phyloP scores from a whole-genome alignment of 2,329 filamentous ascomycete genomes.

The Blastomyces silverae region DNA sequence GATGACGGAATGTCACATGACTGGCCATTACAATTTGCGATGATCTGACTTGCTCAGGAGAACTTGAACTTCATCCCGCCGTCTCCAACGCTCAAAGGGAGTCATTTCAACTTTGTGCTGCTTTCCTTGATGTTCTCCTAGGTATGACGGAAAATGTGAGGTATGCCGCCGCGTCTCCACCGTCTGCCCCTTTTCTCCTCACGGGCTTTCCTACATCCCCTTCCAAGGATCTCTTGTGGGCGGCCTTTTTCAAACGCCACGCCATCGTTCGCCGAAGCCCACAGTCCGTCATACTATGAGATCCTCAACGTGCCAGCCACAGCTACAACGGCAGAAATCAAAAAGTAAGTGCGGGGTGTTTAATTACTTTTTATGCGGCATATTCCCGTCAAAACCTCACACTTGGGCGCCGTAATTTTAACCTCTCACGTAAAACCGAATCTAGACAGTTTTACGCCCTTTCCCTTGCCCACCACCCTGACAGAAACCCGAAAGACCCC shows the following conservation, averaged over 20 bases:
- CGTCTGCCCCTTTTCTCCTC: slow-evolving; percentile 19
- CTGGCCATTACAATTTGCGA: not conserved
- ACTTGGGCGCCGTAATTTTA: not conserved
- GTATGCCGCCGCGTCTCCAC: slow-evolving; percentile 52
- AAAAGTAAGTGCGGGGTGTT: slow-evolving; percentile 55
- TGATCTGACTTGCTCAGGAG: not conserved
- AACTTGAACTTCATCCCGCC: not conserved
- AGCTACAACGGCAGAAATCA: slow-evolving; percentile 71
- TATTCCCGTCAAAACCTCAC: not conserved
- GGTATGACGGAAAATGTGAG: slow-evolving; percentile 43
- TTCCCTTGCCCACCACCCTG: slow-evolving; percentile 87
- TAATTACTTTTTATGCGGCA: not conserved
- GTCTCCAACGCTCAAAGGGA: not conserved
- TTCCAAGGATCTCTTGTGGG: slow-evolving; percentile 18
- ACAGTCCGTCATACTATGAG: slow-evolving; percentile 66
- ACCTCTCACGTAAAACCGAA: not conserved
- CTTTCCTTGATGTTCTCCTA: not conserved
- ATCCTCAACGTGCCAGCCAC: slow-evolving; percentile 63
- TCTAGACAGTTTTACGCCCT: slow-evolving; percentile 70
- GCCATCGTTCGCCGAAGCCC: slow-evolving; percentile 25
- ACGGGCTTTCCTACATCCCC: slow-evolving; percentile 12
- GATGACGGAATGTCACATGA: slow-evolving; percentile 1
- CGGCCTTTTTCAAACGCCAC: slow-evolving; percentile 44
- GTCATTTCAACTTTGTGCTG: not conserved
- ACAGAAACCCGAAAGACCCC: slow-evolving; percentile 74